Percentiles rank a stretch among this genome's conserved stretches.
These are phyloP conservation scores for Clonostachys chloroleuca DNA, from an alignment of 2,329 filamentous ascomycete species.

Conservation along the genomic window DNA sequence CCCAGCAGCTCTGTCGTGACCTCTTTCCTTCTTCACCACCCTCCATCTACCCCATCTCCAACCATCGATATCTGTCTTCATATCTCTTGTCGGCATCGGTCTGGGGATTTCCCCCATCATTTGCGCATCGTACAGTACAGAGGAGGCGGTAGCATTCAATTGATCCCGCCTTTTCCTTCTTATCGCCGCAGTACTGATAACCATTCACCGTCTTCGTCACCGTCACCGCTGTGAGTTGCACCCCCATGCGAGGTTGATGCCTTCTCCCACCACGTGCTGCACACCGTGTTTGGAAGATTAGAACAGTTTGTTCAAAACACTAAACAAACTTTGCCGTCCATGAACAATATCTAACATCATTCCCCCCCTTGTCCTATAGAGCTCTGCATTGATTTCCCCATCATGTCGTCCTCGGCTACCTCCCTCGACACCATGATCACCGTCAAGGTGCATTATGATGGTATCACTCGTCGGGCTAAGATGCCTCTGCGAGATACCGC, in stretches of 20 bases:
- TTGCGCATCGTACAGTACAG: not conserved
- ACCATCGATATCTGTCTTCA: not conserved
- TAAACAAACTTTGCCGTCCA: not conserved
- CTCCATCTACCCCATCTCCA: not conserved
- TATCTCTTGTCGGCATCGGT: not conserved
- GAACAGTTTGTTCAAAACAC: not conserved
- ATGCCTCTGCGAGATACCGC: slow-evolving; percentile 82
- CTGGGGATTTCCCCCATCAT: not conserved
- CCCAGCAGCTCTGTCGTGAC: slow-evolving; percentile 7
- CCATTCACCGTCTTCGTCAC: not conserved
- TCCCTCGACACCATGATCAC: slow-evolving; percentile 51
- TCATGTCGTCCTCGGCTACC: slow-evolving; percentile 4
- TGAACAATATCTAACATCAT: not conserved
- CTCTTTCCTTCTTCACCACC: slow-evolving; percentile 7
- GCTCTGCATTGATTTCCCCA: not conserved
- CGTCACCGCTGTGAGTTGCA: not conserved
- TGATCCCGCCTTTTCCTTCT: slow-evolving; percentile 3
- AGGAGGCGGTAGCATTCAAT: not conserved
- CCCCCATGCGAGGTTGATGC: not conserved
- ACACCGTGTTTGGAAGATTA: not conserved
- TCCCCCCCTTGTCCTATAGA: not conserved
- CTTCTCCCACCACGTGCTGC: not conserved
- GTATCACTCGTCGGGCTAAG: slow-evolving; percentile 78
- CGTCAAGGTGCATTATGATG: slow-evolving; percentile 79
- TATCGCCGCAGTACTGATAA: not conserved